Evolutionary conservation across 495 filamentous ascomycete species (phyloP), one percentile per base, ranked within the genome.

Genomic region (Aspergillus diversus): DNA sequence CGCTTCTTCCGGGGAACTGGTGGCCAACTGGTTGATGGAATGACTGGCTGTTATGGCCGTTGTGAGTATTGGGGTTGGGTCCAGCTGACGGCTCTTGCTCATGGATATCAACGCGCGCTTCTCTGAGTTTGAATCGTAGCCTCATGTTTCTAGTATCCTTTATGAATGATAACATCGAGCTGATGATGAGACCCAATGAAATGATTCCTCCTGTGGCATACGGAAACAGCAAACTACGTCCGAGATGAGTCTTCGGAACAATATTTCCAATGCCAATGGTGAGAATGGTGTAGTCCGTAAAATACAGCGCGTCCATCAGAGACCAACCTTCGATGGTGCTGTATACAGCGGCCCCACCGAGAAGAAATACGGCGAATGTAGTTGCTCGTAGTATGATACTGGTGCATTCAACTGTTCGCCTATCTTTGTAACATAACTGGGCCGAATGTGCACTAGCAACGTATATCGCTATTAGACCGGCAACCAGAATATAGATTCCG

Each of bases 371-470:
- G 50, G 90, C 79, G 71, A 96, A 89, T 32, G 83, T 75, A 67
- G 95, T 94, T 2, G 91, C 96, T 67, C 96, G 92, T 33, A 96
- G 75, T 90, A 96, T 96, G 35, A 97, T 74, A 0, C 91, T 95
- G 31, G 92, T 82, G 73, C 96, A 91, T 60, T 84, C 86, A 47
- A 81, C 80, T 4, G 88, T 93, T 33, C 93, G 80, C 46, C 86
- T 83, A 72, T 92, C 93, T 55, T 91, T 85, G 48, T 83, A 87
- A 5, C 74, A 76, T 61, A 91, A 92, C 61, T 90, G 87, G 3
- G 84, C 87, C 5, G 63, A 69, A 35, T 77, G 78, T 4, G 90
- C 89, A 8, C 90, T 90, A 63, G 80, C 80, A 17, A 89, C 85
- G 0, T 92, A 96, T 5, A 89, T 64, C 0, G 85, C 70, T 81